Evolutionary conservation across 2,329 filamentous ascomycete genomes (phyloP).

Genomic region (Fusarium xylarioides): DNA sequence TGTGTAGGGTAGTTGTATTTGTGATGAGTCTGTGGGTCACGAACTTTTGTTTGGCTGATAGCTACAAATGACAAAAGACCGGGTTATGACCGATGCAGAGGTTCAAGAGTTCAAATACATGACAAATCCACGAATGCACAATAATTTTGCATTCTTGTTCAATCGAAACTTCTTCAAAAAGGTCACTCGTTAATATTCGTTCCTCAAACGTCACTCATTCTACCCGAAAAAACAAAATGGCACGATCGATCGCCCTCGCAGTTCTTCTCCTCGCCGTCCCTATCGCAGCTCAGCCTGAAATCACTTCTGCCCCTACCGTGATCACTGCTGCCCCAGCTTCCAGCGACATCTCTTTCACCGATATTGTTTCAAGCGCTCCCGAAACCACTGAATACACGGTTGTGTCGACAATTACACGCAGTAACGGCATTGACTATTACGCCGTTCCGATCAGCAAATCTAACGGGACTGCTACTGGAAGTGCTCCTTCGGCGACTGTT

Average conservation of each 20-base stretch:
- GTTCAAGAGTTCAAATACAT: fast-evolving
- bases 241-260: neutral
- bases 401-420: neutral
- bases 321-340: fast-evolving
- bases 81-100: fast-evolving
- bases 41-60: neutral
- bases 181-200: neutral
- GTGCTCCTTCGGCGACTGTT: neutral
- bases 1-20: neutral
- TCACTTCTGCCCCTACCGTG: fast-evolving
- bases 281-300: neutral
- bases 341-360: neutral
- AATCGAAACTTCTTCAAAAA: fast-evolving
- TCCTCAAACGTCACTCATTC: neutral
- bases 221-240: neutral
- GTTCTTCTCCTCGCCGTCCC: neutral
- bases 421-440: neutral
- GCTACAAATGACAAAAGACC: neutral
- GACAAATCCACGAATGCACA: fast-evolving
- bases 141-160: neutral
- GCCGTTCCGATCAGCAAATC: neutral
- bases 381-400: neutral
- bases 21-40: fast-evolving
- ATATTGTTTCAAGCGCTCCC: neutral
- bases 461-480: neutral